Evolutionary conservation across 2,329 filamentous ascomycete species (phyloP), one percentile per base, ranked within the genome.

Genomic region (Aspergillus sp.): DNA sequence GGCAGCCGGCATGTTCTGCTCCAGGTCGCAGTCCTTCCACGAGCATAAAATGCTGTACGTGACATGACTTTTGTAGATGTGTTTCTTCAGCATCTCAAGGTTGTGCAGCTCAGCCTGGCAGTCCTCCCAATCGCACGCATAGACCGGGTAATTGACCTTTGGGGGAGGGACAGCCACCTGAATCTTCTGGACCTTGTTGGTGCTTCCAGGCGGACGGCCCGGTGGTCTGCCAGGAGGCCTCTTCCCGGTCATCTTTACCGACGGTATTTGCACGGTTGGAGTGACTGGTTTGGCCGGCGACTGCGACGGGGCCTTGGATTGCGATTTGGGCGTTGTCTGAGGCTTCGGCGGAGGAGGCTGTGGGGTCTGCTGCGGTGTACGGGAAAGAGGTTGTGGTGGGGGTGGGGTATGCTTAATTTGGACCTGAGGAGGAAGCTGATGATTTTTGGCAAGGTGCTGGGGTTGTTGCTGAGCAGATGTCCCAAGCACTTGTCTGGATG

Each of bases 31-130:
- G 16, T 57, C 67, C n/a, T 66, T 60, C 67, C 71, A 71, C 36
- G 65, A 58, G 51, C 69, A 74, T 3, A 57, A 61, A 45, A 72
- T 67, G 16, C 67, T 62, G 54, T 69, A 60, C 2, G 74, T 70
- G 2, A 75, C 65, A 58, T 89, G 87, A 4, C 83, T 71, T 65
- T 85, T 87, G 54, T 78, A 69, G 6, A 87, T 72, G 69, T 90
- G 87, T 58, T 83, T 84, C 61, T 81, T 81, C 6, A 89, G 73
- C 0, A 82, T 84, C 9, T 82, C 80, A 14, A 88, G 71, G 64
- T 88, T 89, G 71, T 89, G 87, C 5, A 89, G 74, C 63, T 87
- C 80, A 0, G 83, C 81, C 3, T 73, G 71, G 68, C 87, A 90
- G 1, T 74, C 71, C 54, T 80, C 72, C 87, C 86, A 89, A 47